These are phyloP conservation scores for Pontederia paniculata DNA, from an alignment of 176 grass and related monocot genomes.

Conservation along the genomic window DNA sequence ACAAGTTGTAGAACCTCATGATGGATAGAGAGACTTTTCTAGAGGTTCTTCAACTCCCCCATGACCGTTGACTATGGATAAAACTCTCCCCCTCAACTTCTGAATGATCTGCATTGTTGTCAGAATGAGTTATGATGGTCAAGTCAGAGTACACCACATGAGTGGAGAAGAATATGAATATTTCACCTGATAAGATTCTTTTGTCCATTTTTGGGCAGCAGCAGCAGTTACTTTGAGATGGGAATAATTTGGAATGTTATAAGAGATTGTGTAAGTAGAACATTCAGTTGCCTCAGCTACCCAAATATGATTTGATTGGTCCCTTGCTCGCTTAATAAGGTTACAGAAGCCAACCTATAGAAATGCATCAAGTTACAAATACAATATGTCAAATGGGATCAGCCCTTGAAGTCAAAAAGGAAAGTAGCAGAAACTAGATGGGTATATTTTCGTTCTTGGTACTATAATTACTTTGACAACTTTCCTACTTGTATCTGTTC, in stretches of 20 bases:
- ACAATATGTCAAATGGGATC: neutral
- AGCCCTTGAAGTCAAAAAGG: neutral
- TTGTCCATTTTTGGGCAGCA: constrained; percentile 63
- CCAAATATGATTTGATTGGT: constrained; percentile 70
- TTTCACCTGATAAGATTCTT: constrained; percentile 48
- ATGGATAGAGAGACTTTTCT: too few species aligned
- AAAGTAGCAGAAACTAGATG: too few species aligned
- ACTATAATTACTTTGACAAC: too few species aligned
- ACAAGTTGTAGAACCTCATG: too few species aligned
- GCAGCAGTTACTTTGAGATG: constrained; percentile 55
- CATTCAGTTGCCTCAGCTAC: constrained; percentile 66
- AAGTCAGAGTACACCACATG: too few species aligned
- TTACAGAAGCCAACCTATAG: constrained; percentile 83
- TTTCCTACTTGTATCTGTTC: too few species aligned
- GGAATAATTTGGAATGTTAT: constrained; percentile 47
- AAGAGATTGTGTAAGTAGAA: constrained; percentile 44
- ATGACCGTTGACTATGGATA: too few species aligned
- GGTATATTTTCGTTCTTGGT: too few species aligned
- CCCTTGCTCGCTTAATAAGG: constrained; percentile 64
- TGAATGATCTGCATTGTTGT: too few species aligned
- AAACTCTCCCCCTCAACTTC: too few species aligned
- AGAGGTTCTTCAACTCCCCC: too few species aligned
- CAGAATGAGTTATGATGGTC: too few species aligned
- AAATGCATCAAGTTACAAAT: neutral
- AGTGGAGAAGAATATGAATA: neutral